Conservation (phyloP, 2,329 filamentous ascomycete species). For the Raffaelea arxii region DNA sequence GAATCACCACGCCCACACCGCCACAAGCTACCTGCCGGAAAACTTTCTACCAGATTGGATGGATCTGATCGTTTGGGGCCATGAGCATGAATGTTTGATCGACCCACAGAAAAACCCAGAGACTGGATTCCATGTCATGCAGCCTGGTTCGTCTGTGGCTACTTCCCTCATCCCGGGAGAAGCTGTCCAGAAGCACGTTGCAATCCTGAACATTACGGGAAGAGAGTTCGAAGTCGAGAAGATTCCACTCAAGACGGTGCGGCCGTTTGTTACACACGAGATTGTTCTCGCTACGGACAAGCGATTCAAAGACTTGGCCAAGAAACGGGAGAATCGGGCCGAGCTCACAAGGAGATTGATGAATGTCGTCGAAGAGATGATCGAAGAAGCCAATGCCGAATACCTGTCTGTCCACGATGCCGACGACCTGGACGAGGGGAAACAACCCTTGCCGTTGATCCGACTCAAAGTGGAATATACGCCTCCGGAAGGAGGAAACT, state of each 20-base stretch:
- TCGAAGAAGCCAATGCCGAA: conserved; percentile 69
- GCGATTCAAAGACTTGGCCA: conserved; percentile 67
- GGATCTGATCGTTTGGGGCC: conserved; percentile 89
- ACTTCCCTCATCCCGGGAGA: conserved; percentile 88
- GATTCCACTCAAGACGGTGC: conserved; percentile 75
- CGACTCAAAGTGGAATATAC: conserved; percentile 87
- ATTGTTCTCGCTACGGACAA: conserved; percentile 67
- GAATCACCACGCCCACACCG: conserved; percentile 85
- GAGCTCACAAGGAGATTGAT: conserved; percentile 71
- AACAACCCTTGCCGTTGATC: conserved; percentile 70
- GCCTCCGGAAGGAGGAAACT: conserved; percentile 72
- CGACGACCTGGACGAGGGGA: conserved; percentile 45
- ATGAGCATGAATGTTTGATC: conserved; percentile 94
- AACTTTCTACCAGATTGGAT: conserved; percentile 86
- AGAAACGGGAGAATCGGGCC: conserved; percentile 72
- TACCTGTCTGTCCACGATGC: conserved; percentile 70
- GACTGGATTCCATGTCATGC: conserved; percentile 90
- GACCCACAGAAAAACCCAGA: conserved; percentile 75
- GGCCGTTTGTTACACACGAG: conserved; percentile 83
- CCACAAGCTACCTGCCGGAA: conserved; percentile 90
- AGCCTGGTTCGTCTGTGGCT: conserved; percentile 91
- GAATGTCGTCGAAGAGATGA: conserved; percentile 73
- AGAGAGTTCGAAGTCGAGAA: conserved; percentile 72
- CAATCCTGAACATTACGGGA: conserved; percentile 74
- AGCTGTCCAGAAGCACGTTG: conserved; percentile 82